phyloP scores from a whole-genome alignment of 1,139 yeast genomes.

The Geotrichum reessii region DNA sequence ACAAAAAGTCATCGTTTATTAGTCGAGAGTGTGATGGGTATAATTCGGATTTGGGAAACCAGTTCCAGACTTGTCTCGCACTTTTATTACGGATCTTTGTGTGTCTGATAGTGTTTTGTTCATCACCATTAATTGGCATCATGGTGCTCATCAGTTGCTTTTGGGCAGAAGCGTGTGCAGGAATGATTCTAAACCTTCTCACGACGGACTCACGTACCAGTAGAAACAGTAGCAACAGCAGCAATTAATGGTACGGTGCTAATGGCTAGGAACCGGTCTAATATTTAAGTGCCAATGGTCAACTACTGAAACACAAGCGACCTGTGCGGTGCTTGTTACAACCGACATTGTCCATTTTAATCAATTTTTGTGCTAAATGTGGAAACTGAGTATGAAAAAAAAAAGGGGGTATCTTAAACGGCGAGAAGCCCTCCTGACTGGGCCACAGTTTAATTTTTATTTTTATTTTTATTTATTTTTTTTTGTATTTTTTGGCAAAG shows the following conservation, averaged over 20 bases:
- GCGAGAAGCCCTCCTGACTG: not conserved
- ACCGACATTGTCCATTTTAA: not conserved
- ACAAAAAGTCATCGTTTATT: not conserved
- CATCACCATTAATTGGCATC: conserved; percentile 2
- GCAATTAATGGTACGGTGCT: not conserved
- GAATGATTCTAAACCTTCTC: not conserved
- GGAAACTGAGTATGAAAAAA: not conserved
- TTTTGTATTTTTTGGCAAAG: not conserved
- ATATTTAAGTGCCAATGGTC: not conserved
- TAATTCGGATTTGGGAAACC: not conserved
- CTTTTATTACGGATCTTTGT: not conserved
- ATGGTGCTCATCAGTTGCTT: not conserved
- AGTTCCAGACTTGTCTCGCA: not conserved
- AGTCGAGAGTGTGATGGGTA: not conserved
- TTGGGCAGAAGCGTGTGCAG: not conserved
- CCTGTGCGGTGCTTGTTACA: not conserved
- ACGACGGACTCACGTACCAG: not conserved
- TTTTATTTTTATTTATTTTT: too few species aligned
- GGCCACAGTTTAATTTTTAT: not conserved
- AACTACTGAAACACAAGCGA: not conserved
- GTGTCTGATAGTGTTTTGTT: conserved; percentile 1
- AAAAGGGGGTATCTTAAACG: not conserved
- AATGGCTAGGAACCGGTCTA: not conserved
- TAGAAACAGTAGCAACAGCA: not conserved
- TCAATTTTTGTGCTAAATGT: not conserved